Base-by-base conservation (phyloP, 2,329 filamentous ascomycete genomes). In the Neonectria sp. region DNA sequence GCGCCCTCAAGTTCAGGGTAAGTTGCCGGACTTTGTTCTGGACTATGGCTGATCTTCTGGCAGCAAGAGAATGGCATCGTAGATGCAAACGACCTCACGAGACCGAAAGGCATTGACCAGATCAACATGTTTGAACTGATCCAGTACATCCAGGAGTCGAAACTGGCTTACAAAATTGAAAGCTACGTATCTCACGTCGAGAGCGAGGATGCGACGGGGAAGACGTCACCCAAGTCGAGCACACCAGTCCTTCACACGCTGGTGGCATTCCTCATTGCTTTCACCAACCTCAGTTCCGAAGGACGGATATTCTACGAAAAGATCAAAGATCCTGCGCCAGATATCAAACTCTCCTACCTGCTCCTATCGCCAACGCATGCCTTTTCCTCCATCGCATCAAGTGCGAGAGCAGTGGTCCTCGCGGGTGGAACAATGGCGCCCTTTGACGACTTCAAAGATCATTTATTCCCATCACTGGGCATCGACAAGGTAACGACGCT, bases 381-480 rank as follows among this genome's bases (percentile, higher is more conserved):
- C 72, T 98, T 99, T 80, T 92, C 92, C 8, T 93, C 95, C 12
- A 92, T 98, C 58, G 94, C 95, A 2, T 90, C 93, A 33, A 91
- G 93, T 68, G 94, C 96, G 0, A 88, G 95, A 65, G 93, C 95
- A 2, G 93, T 99, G 4, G 92, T 99, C 48, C 85, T 99, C 4
- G 96, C 95, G 0, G 96, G 96, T 65, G 96, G 96, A 25, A 99
- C 96, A 29, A 98, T 99, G 96, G 97, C 96, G 3, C 96, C 96
- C 0, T 97, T 98, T 84, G 89, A 92, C 27, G 96, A 98, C 81
- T 99, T 97, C 80, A 91, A 88, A 40, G 88, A 92, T 4, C 93
- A 98, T 74, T 86, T 99, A 0, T 96, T 99, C 69, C 93, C 95
- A 0, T 92, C 93, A 55, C 80, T 97, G 0, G 78, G 88, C 0